Base-by-base conservation (phyloP, 768 basidiomycete species). In the Termitomyces sp. region DNA sequence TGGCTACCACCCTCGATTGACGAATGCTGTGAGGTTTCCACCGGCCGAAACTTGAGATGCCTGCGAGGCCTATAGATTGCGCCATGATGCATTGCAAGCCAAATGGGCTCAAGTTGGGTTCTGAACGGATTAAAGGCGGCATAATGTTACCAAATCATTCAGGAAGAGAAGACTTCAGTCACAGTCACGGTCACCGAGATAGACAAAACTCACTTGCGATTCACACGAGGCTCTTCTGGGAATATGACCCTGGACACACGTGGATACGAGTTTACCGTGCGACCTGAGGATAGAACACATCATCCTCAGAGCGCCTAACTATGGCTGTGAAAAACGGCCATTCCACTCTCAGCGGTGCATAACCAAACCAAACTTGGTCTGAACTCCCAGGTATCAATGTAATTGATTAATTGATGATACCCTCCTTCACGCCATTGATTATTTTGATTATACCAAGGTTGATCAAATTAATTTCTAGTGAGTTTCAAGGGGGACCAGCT, bases 21-120 rank as follows among this genome's bases (percentile, higher is more conserved):
- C 44, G 58, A 60, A 56, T 14, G 22, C 14, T 32, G 54, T 45
- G 10, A 60, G 44, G 24, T 55, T 45, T 22, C 54, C 20, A 14
- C 33, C 20, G 38, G 26, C 20, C 10, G 38, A 40, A 56, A 30
- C 22, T 47, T 18, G 44, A 43, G n/a, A 51, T 41, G 18, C 41
- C 50, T 14, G 22, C 35, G 16, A 52, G 56, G 38, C 54, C 45
- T 18, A 56, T 40, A 28, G n/a, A 48, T 35, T 44, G 35, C 5
- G 33, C 52, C 33, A 18, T 13, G 35, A 47, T 22, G 45, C 24
- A 10, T 14, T 45, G 8, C 35, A 22, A n/a, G 50, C 28, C 20
- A 11, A 47, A 56, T 13, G 40, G 14, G 5, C 28, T 30, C 6
- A 55, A 40, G n/a, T 48, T 18, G 20, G 24, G 44, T 3, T n/a